A percentile compares a stretch with the other conserved stretches of the same genome.
These are phyloP conservation scores for Cyclotella distinguenda DNA, from an alignment of 108 stramenopile species.

Conservation along the genomic window DNA sequence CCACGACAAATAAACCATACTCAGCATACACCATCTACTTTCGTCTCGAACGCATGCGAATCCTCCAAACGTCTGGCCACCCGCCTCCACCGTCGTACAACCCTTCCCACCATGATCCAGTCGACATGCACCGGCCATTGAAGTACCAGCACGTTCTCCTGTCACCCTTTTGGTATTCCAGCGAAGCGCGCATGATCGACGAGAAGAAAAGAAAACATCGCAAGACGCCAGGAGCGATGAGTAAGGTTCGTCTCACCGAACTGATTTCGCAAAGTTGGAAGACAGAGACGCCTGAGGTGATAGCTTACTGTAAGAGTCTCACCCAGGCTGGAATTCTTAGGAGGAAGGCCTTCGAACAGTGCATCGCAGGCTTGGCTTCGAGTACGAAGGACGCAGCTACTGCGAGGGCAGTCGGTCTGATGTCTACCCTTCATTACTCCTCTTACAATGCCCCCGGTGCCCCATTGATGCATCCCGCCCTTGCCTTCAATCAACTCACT, in stretches of 20 bases:
- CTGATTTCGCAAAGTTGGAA: conserved; percentile 11
- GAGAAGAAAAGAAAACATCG: conserved; percentile 23
- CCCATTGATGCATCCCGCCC: too few relatives aligned
- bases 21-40: conserved; percentile 20
- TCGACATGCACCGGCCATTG: conserved; percentile 6
- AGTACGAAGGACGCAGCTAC: too few relatives aligned
- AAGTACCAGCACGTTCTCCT: conserved; percentile 1
- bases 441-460: too few relatives aligned
- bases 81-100: background rate
- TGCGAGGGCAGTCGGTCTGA: too few relatives aligned
- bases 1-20: too few relatives aligned
- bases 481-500: too few relatives aligned
- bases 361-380: too few relatives aligned
- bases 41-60: conserved; percentile 10
- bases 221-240: conserved; percentile 1
- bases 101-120: conserved; percentile 4
- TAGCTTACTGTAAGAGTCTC: background rate
- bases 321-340: background rate
- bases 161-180: conserved; percentile 14
- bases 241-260: background rate
- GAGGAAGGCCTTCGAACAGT: too few relatives aligned
- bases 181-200: background rate
- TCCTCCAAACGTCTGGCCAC: conserved; percentile 6
- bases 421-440: too few relatives aligned
- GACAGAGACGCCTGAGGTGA: background rate